Percentiles rank a stretch among this genome's conserved stretches.
Conservation (phyloP, 169 alveolate species). For the Eimeria necatrix region DNA sequence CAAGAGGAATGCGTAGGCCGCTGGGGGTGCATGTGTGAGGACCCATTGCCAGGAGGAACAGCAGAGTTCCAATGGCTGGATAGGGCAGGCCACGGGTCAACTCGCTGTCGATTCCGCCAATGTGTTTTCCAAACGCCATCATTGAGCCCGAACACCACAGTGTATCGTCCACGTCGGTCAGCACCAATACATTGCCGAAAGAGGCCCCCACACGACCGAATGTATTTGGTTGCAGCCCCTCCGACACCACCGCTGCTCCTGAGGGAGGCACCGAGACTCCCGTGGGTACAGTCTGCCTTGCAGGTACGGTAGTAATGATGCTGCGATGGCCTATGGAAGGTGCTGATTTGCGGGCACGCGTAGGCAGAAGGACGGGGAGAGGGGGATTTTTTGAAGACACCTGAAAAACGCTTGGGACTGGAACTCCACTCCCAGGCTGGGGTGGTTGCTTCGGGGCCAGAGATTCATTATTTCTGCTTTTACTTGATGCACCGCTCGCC, state of each 20-base stretch:
- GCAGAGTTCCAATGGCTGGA: slow-evolving; percentile 73
- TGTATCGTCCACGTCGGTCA: slow-evolving; percentile 79
- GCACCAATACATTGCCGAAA: slow-evolving; percentile 23
- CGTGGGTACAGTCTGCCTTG: background rate
- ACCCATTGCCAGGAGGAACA: slow-evolving; percentile 62
- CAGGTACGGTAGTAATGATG: background rate
- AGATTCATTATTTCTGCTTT: background rate
- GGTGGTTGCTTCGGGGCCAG: slow-evolving; percentile 35
- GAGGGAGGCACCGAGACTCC: background rate
- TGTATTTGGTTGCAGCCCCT: background rate
- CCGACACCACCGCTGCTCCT: slow-evolving; percentile 34
- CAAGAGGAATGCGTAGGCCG: slow-evolving; percentile 58
- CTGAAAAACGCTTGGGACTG: slow-evolving; percentile 61
- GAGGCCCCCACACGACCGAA: slow-evolving; percentile 62
- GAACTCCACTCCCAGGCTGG: slow-evolving; percentile 56
- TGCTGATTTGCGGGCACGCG: background rate
- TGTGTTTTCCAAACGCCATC: slow-evolving; percentile 49
- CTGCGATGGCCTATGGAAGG: slow-evolving; percentile 47
- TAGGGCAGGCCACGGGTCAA: slow-evolving; percentile 66
- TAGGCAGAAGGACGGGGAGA: background rate
- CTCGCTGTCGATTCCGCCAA: slow-evolving; percentile 77
- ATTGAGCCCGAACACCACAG: slow-evolving; percentile 77
- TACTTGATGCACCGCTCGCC: background rate
- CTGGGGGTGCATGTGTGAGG: slow-evolving; percentile 71
- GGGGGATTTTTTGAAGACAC: slow-evolving; percentile 1